Conservation (phyloP, 2,329 filamentous ascomycete genomes). For the Fusarium miscanthi region DNA sequence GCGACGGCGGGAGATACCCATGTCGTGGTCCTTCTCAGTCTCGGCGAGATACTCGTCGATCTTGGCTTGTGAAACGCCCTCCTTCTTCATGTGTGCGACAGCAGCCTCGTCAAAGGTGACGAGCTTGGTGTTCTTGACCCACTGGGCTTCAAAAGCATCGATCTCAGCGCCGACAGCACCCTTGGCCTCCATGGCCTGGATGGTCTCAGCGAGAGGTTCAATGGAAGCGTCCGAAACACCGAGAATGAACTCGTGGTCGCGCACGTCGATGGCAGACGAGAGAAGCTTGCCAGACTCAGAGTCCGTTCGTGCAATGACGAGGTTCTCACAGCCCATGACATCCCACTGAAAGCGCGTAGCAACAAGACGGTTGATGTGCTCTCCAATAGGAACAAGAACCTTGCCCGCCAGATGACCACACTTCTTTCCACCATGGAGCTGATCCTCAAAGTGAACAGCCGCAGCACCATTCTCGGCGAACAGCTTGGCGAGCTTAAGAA, state of each 20-base stretch:
- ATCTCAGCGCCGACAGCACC: slow-evolving; percentile 85
- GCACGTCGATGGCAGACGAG: slow-evolving; percentile 89
- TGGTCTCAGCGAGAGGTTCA: slow-evolving; percentile 84
- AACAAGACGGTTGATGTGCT: slow-evolving; percentile 95
- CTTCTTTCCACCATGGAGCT: slow-evolving; percentile 98
- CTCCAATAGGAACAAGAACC: slow-evolving; percentile 90
- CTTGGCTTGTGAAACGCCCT: slow-evolving; percentile 71
- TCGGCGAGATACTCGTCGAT: slow-evolving; percentile 75
- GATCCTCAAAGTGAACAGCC: slow-evolving; percentile 97
- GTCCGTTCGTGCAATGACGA: slow-evolving; percentile 94
- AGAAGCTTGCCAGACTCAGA: slow-evolving; percentile 93
- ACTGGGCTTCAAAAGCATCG: slow-evolving; percentile 84
- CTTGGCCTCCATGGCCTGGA: slow-evolving; percentile 87
- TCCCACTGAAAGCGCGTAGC: slow-evolving; percentile 98
- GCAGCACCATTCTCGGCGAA: slow-evolving; percentile 98
- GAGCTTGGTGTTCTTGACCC: slow-evolving; percentile 87
- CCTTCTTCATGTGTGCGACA: slow-evolving; percentile 75
- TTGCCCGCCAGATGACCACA: slow-evolving; percentile 97
- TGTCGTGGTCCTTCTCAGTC: slow-evolving; percentile 72
- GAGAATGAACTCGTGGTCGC: slow-evolving; percentile 97
- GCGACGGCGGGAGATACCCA: slow-evolving; percentile 83
- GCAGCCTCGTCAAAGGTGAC: slow-evolving; percentile 94
- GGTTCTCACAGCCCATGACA: slow-evolving; percentile 94
- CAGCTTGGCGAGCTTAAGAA: slow-evolving; percentile 95
- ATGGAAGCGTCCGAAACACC: slow-evolving; percentile 80